Conservation (phyloP, 805 yeast species). For the Wickerhamiella cacticola region DNA sequence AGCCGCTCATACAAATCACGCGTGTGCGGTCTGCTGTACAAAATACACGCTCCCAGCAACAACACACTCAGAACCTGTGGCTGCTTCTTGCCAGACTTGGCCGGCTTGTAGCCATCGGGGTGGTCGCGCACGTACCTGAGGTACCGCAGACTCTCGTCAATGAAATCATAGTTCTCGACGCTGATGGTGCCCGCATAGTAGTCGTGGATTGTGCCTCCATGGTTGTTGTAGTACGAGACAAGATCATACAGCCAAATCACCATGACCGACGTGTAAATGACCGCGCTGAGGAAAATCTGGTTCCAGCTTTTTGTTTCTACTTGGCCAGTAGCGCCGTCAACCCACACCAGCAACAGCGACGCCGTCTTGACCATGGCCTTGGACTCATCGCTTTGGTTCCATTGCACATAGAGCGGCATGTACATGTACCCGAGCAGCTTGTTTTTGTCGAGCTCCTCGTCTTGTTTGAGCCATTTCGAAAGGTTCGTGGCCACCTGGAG, state of each 20-base stretch:
- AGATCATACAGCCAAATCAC: slow-evolving; percentile 25
- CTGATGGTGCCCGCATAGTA: slow-evolving; percentile 11
- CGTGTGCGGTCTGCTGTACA: slow-evolving; percentile 18
- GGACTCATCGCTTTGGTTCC: slow-evolving; percentile 26
- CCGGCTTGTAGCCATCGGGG: slow-evolving; percentile 7
- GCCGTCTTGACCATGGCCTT: slow-evolving; percentile 23
- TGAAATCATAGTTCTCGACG: slow-evolving; percentile 19
- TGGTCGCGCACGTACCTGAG: slow-evolving; percentile 15
- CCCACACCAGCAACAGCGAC: slow-evolving; percentile 23
- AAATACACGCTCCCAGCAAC: slow-evolving; percentile 20
- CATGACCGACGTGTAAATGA: slow-evolving; percentile 24
- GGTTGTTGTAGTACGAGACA: slow-evolving; percentile 11
- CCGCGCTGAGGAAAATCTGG: slow-evolving; percentile 22
- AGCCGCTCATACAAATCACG: slow-evolving; percentile 18
- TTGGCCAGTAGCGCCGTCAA: slow-evolving; percentile 21
- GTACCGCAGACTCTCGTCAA: slow-evolving; percentile 22
- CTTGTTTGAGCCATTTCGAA: slow-evolving; percentile 19
- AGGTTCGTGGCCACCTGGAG: slow-evolving; percentile 23
- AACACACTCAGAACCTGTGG: slow-evolving; percentile 14
- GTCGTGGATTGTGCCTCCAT: slow-evolving; percentile 1
- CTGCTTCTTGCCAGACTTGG: slow-evolving; percentile 11
- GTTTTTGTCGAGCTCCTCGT: slow-evolving; percentile 6
- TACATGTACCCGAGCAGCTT: slow-evolving; percentile 22
- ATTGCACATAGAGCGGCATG: slow-evolving; percentile 24
- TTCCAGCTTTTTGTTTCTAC: slow-evolving; percentile 16